Evolutionary conservation across 345 rosid genomes (phyloP), one percentile per base, ranked within the genome.

Genomic region (Lepidium africanum): DNA sequence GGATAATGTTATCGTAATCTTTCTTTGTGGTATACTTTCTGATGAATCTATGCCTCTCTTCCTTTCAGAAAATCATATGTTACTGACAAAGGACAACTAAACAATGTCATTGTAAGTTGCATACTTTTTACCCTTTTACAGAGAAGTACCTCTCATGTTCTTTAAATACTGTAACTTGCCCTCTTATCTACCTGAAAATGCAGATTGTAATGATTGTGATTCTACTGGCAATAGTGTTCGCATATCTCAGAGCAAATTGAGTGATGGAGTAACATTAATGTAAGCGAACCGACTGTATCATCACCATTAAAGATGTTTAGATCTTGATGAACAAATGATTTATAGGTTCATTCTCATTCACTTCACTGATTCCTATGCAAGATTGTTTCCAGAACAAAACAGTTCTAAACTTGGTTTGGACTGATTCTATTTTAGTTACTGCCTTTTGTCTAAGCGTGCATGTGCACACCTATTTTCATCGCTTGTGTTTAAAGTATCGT

Each of bases 51-150:
- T 69, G 51, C 23, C 40, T 59, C 37, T 9, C 30, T 5, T 57
- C 71, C 52, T 43, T 25, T 12, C 86, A 92, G 98, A 78, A 89
- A 83, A 76, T 82, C 92, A 16, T 85, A 77, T 76, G 40, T 92
- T 8, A 16, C 73, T 38, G 77, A 66, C 79, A 11, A 63, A 25
- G 54, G 78, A 69, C 65, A 80, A 71, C 56, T 60, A 79, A 14
- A 42, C 62, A 49, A 10, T 62, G 30, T 69, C 65, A 61, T 19
- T 55, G 78, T 75, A 75, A 75, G 78, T 75, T 6, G 5, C 32
- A 14, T 30, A 30, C 33, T 15, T 7, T 5, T 37, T 2, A 6
- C 15, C 5, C 15, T 37, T 53, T 60, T 17, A 12, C 13, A 14
- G 10, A 43, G 1, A 42, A 25, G 37, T 33, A 45, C 7, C 33